Base-by-base conservation (phyloP, 768 basidiomycete species). In the Mycena metata region DNA sequence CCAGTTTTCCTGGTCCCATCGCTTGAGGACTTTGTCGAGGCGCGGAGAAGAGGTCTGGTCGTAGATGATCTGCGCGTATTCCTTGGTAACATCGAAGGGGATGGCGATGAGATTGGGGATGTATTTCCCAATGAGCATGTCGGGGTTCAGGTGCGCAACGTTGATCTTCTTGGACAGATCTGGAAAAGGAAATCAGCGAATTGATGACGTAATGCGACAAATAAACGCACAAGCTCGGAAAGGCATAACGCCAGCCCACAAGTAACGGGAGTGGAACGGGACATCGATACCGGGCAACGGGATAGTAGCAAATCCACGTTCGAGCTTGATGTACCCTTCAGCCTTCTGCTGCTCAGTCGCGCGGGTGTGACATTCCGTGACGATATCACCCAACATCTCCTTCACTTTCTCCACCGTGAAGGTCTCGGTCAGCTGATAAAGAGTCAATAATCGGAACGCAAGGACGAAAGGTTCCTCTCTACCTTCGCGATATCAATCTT, bases 81-180 rank as follows among this genome's bases (percentile, higher is more conserved):
- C 91, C 75, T 86, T 90, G 36, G 92, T 86, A 62, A 96, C 89
- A 30, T 91, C 88, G 80, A 96, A 96, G 1, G 94, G 94, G 74
- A 90, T 89, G 64, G 95, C 95, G 74, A 98, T 90, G 73, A 99
- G 87, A 82, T 99, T 99, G 46, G 98, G 98, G 58, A 99, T 96
- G 81, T 99, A 99, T 81, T 95, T 95, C 62, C 92, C 94, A 58
- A 97, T 84, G 64, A 99, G 88, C 83, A 96, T 93, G 79, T 98
- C 96, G 24, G 97, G 96, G 79, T 98, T 94, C 74, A 99, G 86
- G 65, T 96, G 90, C 11, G 89, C 85, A 1, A 95, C 86, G 74
- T 98, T 95, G 80, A 99, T 96, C 84, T 99, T 99, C 88, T 98
- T 99, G 45, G 96, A 96, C 17, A 99, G 85, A 80, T 99, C 95